A percentile compares a stretch with the other conserved stretches of the same genome.
These are phyloP conservation scores for Ophiostoma piceae DNA, from an alignment of 2,329 filamentous ascomycete species.

Conservation along the genomic window DNA sequence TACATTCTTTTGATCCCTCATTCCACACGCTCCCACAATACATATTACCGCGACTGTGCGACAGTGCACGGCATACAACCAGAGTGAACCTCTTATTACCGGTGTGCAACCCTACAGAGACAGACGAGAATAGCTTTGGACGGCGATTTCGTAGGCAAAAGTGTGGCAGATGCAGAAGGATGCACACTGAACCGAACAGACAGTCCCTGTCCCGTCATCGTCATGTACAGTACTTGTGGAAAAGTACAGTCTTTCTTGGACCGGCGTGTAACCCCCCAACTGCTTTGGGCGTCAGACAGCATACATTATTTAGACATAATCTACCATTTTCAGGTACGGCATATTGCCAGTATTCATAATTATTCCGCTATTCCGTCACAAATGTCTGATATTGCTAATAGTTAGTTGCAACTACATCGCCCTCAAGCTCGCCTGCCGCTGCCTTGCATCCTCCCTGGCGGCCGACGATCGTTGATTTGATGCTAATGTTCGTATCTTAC, in stretches of 20 bases:
- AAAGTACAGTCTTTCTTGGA: background rate
- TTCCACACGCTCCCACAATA: background rate
- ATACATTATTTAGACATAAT: background rate
- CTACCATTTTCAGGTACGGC: background rate
- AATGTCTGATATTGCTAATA: too few relatives aligned
- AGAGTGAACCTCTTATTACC: slow-evolving; percentile 8
- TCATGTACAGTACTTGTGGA: slow-evolving; percentile 1
- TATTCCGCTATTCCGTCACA: background rate
- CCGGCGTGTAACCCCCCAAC: background rate
- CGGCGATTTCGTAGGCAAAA: background rate
- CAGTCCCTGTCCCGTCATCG: background rate
- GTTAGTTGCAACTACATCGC: background rate
- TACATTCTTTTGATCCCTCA: background rate
- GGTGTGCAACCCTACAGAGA: background rate
- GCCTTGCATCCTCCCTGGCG: slow-evolving; percentile 10
- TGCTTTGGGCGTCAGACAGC: background rate
- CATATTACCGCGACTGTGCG: background rate
- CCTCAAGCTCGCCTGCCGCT: background rate
- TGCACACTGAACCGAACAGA: background rate
- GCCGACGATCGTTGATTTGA: background rate
- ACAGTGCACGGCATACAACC: background rate
- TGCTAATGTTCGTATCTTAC: background rate
- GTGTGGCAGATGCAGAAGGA: background rate
- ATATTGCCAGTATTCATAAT: background rate
- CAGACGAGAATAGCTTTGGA: background rate